Conservation (phyloP, 2,329 filamentous ascomycete genomes). For the Macroventuria anomochaeta region DNA sequence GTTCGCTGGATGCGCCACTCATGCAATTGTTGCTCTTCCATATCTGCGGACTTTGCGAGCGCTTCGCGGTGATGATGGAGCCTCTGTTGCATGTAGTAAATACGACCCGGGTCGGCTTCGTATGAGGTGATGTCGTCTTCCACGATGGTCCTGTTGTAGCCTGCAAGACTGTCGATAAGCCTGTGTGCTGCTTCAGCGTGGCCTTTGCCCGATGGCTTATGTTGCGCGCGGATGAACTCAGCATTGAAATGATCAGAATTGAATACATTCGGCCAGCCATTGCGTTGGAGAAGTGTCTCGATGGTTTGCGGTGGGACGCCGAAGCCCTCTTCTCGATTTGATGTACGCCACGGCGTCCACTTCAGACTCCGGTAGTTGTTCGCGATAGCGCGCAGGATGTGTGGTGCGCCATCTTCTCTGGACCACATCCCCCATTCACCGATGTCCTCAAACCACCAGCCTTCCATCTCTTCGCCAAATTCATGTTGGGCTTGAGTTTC, state of each 20-base stretch:
- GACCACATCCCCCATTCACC: not conserved
- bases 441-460: conserved; percentile 9
- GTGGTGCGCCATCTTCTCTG: conserved; percentile 4
- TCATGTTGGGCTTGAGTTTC: not conserved
- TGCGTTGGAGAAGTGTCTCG: conserved; percentile 9
- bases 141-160: not conserved
- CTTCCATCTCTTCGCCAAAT: conserved; percentile 1
- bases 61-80: not conserved
- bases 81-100: not conserved
- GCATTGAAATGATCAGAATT: conserved; percentile 19
- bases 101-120: not conserved
- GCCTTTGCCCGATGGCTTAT: conserved; percentile 8
- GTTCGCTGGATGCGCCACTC: conserved; percentile 3
- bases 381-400: conserved; percentile 16
- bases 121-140: not conserved
- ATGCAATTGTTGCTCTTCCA: not conserved
- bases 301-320: conserved; percentile 1
- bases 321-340: conserved; percentile 11
- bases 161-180: conserved; percentile 3
- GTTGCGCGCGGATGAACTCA: conserved; percentile 21
- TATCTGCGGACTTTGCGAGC: not conserved
- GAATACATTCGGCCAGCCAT: conserved; percentile 20
- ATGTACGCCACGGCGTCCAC: conserved; percentile 26
- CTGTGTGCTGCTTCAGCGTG: conserved; percentile 5
- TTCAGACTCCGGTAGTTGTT: conserved; percentile 12